Conservation (phyloP, 164 flowering plant species). For the Akebia trifoliata region DNA sequence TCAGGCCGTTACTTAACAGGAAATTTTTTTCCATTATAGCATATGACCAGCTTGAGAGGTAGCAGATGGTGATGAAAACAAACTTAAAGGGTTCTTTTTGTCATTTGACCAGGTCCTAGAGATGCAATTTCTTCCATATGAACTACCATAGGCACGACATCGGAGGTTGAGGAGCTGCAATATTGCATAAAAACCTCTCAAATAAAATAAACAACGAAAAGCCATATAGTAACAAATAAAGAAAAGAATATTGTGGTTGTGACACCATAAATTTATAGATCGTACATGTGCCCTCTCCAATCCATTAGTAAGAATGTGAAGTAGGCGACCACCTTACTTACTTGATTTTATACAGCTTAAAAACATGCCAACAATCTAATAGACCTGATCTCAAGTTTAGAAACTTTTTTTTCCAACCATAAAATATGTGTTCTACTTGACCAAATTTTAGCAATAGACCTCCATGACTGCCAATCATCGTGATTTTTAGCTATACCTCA, state of each 20-base stretch:
- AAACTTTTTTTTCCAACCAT: neutral
- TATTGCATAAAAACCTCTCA: slow-evolving; percentile 7
- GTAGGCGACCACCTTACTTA: neutral
- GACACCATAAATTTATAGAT: neutral
- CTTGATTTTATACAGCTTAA: neutral
- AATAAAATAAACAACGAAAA: neutral
- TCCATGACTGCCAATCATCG: neutral
- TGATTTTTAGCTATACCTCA: neutral
- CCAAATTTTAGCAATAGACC: neutral
- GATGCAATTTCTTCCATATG: slow-evolving; percentile 63
- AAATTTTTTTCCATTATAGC: slow-evolving; percentile 48
- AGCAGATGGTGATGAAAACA: slow-evolving; percentile 84
- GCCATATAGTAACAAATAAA: neutral
- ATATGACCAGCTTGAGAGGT: slow-evolving; percentile 68
- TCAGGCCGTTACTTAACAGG: slow-evolving; percentile 87
- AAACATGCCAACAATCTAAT: neutral
- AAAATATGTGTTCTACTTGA: neutral
- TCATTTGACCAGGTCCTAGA: slow-evolving; percentile 60
- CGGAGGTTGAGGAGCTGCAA: slow-evolving; percentile 40
- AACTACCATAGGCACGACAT: slow-evolving; percentile 48
- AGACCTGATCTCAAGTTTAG: neutral
- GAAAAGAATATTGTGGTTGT: neutral
- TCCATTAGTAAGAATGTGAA: neutral
- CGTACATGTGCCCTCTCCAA: neutral
- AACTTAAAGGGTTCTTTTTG: slow-evolving; percentile 48